Conservation (phyloP, 192 early-diverging fungal species). For the Spizellomyces punctatus region DNA sequence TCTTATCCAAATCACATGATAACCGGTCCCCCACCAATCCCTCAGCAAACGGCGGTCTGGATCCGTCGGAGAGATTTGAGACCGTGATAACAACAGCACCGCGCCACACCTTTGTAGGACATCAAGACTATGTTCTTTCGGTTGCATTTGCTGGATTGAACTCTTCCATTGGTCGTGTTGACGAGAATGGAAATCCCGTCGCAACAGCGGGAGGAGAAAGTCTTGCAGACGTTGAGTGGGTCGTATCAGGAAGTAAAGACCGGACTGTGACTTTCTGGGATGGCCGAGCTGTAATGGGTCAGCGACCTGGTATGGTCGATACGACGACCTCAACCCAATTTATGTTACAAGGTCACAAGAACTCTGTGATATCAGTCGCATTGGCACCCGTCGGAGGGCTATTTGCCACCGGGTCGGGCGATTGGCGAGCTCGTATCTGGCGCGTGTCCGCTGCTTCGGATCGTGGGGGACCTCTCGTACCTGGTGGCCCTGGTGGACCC, state of each 20-base stretch:
- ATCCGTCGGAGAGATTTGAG: conserved; percentile 13
- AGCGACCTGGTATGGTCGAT: conserved; percentile 37
- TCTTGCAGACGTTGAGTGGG: conserved; percentile 82
- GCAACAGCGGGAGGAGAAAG: conserved; percentile 15
- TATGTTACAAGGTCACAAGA: conserved; percentile 91
- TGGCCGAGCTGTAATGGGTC: conserved; percentile 90
- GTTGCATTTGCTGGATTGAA: conserved; percentile 68
- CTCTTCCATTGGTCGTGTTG: conserved; percentile 40
- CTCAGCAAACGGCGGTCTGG: conserved; percentile 1
- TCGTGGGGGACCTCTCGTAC: not conserved
- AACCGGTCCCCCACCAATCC: not conserved
- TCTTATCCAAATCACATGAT: conserved; percentile 1
- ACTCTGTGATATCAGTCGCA: conserved; percentile 95
- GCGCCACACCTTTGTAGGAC: conserved; percentile 63
- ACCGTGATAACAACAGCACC: conserved; percentile 41
- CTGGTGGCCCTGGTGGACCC: not conserved
- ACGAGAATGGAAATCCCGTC: conserved; percentile 34
- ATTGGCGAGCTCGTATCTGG: conserved; percentile 92
- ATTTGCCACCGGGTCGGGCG: conserved; percentile 97
- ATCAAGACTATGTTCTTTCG: conserved; percentile 95
- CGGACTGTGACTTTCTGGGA: conserved; percentile 93
- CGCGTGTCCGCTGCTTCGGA: conserved; percentile 22
- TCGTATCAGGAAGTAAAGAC: conserved; percentile 90
- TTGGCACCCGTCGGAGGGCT: conserved; percentile 76
- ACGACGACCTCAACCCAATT: conserved; percentile 37